Base-by-base conservation (phyloP, 352 stramenopile species). In the Phytophthora sojae region DNA sequence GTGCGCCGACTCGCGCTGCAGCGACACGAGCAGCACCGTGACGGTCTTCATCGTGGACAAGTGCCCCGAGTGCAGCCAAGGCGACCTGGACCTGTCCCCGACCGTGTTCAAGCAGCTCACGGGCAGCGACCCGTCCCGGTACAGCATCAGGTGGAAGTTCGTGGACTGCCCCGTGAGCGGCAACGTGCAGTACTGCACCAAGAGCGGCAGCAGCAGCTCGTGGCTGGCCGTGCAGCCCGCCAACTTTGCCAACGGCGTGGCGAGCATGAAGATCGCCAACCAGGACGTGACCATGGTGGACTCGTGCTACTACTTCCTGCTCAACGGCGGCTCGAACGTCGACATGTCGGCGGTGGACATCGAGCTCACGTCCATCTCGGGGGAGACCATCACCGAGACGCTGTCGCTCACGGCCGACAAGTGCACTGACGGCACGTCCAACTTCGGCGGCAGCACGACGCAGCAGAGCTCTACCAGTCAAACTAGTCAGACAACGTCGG, bases 281-380 rank as follows among this genome's bases (percentile, higher is more conserved):
- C 89, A 71, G 73, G 89, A 77, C 57, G 88, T 86, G 23, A 83
- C 69, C 2, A 91, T 92, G 83, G 71, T 92, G 35, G 80, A 80
- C 68, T 91, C 83, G 49, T 88, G 81, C 29, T 91, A 83, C 68
- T 93, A 90, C 69, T 93, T 76, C 53, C 37, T 91, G 29, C 64
- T 88, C 1, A 74, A 80, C n/a, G 73, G 70, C n/a, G 69, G 69
- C 7, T 51, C 57, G 29, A 63, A 64, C 62, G 53, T 76, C 39
- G 68, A 87, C 39, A 69, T 88, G 3, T 71, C 62, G 15, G 61
- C 70, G 11, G 67, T 89, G 14, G 58, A 72, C 51, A 72, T 93
- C 29, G 60, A 81, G 15, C 63, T 89, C 42, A 93, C 83, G 51
- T 89, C 76, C 39, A 56, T 86, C 17, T 71, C 67, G 9, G 86